Evolutionary conservation across 106 monocot species (phyloP), one percentile per base, ranked within the genome.

Genomic region (Allium cepa): DNA sequence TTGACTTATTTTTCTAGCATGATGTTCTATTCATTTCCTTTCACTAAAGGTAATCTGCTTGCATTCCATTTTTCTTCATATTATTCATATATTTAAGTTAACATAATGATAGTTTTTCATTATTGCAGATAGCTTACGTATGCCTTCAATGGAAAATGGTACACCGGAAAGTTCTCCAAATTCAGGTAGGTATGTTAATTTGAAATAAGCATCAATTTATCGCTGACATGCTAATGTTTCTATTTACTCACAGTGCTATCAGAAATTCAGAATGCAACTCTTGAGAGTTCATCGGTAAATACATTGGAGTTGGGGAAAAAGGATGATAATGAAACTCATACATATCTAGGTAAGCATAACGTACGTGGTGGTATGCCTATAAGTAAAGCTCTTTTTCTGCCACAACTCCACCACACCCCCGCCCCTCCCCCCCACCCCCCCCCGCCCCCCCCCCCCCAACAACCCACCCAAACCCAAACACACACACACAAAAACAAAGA

Each of bases 1-100:
- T 12, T 69, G 1, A 69, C 56, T 26, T 69, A 69, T 56, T 46
- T 69, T 17, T 69, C 68, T 22, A 53, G 56, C 1, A 56, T 56
- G 7, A 56, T 56, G 9, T 69, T 56, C 45, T 69, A 69, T 51
- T 69, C 68, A 36, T 69, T 56, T 56, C 68, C 68, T 9, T 69
- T 56, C 1, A 3, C 55, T 46, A 56, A 56, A 46, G 68, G 68
- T 69, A 69, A 69, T 28, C 15, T 13, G 18, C 22, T 60, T 22
- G 36, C 36, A 36, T 36, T 3, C 36, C 36, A 36, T 36, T 36
- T 22, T 36, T 36, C 36, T 36, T 36, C 36, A 36, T 36, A 36
- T 5, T 36, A 36, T 36, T 36, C 36, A 36, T 36, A 36, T 55
- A 55, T 51, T 51, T 52, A 52, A 48, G 46, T 47, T 64, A n/a